Conservation (phyloP, 108 stramenopile species). For the Skeletonema potamos region DNA sequence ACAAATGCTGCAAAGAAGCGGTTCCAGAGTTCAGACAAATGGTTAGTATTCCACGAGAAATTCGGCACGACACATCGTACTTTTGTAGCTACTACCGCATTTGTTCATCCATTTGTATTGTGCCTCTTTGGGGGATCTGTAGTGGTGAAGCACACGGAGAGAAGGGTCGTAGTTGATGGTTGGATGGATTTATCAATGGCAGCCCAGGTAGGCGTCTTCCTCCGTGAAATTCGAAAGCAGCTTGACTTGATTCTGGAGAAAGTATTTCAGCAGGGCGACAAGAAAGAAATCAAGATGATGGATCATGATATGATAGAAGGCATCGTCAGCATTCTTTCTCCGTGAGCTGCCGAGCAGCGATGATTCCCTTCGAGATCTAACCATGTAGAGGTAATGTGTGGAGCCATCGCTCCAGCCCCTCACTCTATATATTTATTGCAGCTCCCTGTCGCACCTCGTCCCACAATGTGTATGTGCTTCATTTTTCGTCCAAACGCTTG, state of each 20-base stretch:
- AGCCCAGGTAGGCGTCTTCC: slow-evolving; percentile 67
- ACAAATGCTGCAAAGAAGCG: slow-evolving; percentile 51
- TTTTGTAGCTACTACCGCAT: slow-evolving; percentile 57
- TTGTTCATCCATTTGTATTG: slow-evolving; percentile 64
- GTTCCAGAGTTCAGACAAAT: slow-evolving; percentile 12
- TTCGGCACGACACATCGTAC: slow-evolving; percentile 67
- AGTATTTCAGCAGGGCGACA: slow-evolving; percentile 17
- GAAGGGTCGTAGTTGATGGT: slow-evolving; percentile 63
- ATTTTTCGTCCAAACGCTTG: no score
- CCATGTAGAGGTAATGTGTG: no score
- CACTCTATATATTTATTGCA: no score
- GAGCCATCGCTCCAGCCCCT: no score
- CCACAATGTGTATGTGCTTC: no score
- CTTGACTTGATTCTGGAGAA: slow-evolving; percentile 16
- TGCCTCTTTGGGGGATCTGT: slow-evolving; percentile 66
- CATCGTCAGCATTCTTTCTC: slow-evolving; percentile 5
- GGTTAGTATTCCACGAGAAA: slow-evolving; percentile 77
- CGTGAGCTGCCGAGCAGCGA: no score
- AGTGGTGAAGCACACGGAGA: slow-evolving; percentile 57
- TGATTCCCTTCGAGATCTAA: no score
- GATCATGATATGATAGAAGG: slow-evolving; percentile 10
- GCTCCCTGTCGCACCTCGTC: no score
- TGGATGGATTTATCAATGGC: slow-evolving; percentile 72
- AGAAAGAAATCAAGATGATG: slow-evolving; percentile 5
- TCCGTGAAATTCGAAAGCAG: slow-evolving; percentile 46